A percentile compares a stretch with the other conserved stretches of the same genome.
phyloP scores from a whole-genome alignment of 2,329 filamentous ascomycete species.

The Arthrobotrys conoides region DNA sequence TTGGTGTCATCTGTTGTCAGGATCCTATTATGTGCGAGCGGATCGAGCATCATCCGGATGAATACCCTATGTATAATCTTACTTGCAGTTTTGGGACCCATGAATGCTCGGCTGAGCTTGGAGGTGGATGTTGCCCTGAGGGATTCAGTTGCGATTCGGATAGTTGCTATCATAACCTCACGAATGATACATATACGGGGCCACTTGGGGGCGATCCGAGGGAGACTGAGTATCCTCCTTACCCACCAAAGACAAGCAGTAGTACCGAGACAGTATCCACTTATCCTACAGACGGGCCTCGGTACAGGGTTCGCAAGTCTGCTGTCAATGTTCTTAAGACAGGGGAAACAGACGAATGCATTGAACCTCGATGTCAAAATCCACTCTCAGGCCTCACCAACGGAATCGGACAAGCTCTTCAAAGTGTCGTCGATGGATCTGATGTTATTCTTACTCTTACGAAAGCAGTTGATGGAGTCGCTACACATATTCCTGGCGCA shows the following conservation, averaged over 20 bases:
- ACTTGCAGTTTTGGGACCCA: slow-evolving; percentile 16
- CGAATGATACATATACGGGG: neutral
- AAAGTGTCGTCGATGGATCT: slow-evolving; percentile 12
- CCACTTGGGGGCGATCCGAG: neutral
- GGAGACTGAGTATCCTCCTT: neutral
- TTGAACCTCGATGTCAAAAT: slow-evolving; percentile 14
- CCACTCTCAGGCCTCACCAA: slow-evolving; percentile 3
- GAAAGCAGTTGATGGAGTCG: slow-evolving; percentile 12
- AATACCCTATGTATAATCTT: neutral
- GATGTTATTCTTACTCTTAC: slow-evolving; percentile 39
- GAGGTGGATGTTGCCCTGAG: slow-evolving; percentile 49
- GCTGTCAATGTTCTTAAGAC: slow-evolving; percentile 23
- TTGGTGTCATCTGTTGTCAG: slow-evolving; percentile 39
- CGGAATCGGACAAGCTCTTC: slow-evolving; percentile 1
- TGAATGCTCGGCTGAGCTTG: slow-evolving; percentile 24
- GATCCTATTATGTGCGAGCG: slow-evolving; percentile 39
- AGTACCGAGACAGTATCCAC: neutral
- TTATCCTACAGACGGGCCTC: neutral
- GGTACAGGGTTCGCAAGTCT: slow-evolving; percentile 5
- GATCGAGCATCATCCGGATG: slow-evolving; percentile 16
- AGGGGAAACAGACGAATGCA: slow-evolving; percentile 22
- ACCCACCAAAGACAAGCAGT: no score
- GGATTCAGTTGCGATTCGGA: slow-evolving; percentile 19
- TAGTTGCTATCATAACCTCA: neutral
- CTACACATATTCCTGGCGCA: slow-evolving; percentile 27